phyloP scores from a whole-genome alignment of 352 stramenopile genomes.

The Globisporangium paddicum region DNA sequence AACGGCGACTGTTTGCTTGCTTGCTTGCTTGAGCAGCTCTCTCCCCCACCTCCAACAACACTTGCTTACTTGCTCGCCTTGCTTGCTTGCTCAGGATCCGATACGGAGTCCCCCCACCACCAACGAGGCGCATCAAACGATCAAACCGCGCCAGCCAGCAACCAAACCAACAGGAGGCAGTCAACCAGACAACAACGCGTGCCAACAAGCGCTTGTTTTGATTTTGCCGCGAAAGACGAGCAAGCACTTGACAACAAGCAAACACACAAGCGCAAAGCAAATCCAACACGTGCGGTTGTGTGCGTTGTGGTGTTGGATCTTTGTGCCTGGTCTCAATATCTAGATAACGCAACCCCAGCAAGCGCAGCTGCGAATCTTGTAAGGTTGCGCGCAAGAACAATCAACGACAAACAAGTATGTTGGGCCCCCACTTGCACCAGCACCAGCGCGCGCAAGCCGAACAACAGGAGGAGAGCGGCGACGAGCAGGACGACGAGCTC shows the following conservation, averaged over 20 bases:
- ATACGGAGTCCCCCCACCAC: background rate
- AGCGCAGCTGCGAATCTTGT: background rate
- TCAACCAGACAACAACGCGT: background rate
- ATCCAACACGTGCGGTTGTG: background rate
- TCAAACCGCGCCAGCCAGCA: background rate
- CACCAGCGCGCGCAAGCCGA: background rate
- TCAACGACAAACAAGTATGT: background rate
- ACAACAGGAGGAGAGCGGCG: background rate
- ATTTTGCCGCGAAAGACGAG: background rate
- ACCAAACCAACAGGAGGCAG: background rate
- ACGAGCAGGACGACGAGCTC: conserved; percentile 6
- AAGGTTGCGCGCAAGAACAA: background rate
- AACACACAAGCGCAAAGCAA: background rate
- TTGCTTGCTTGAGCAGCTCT: background rate
- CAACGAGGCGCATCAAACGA: background rate
- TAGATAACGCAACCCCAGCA: background rate
- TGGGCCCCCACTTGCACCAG: background rate
- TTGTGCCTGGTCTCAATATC: background rate
- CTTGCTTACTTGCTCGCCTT: background rate
- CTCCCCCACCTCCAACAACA: background rate
- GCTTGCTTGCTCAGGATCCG: background rate
- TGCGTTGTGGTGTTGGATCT: conserved; percentile 2
- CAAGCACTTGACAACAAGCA: background rate
- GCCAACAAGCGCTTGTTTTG: background rate
- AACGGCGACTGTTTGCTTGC: background rate